Percentiles rank a stretch among this genome's conserved stretches.
Conservation (phyloP, 768 basidiomycete genomes). For the Suillus hirtellus region DNA sequence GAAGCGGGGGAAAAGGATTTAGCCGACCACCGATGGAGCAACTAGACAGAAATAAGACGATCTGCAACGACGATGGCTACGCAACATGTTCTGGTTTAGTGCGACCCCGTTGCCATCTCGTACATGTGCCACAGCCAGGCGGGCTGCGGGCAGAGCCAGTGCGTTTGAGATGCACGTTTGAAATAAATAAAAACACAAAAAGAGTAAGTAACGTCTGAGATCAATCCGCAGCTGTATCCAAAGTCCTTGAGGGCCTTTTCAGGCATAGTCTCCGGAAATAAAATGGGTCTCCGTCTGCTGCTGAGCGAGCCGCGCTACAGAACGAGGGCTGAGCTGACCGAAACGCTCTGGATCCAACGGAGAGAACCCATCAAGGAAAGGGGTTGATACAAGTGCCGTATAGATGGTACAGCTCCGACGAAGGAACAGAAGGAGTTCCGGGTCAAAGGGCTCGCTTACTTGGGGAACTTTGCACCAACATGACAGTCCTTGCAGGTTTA, state of each 20-base stretch:
- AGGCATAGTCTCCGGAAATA: not conserved
- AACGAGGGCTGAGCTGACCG: not conserved
- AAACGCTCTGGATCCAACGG: not conserved
- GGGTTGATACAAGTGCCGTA: not conserved
- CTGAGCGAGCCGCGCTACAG: not conserved
- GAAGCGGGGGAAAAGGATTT: not conserved
- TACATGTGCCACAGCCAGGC: not conserved
- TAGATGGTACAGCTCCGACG: not conserved
- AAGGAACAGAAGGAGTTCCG: constrained; percentile 10
- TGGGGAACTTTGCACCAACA: not conserved
- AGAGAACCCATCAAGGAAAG: not conserved
- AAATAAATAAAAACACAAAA: not conserved
- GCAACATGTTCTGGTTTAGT: not conserved
- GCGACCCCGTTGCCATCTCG: not conserved
- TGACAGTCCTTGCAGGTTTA: not conserved
- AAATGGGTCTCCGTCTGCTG: not conserved
- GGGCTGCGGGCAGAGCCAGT: not conserved
- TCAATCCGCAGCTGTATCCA: too few relatives aligned
- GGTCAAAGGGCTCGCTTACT: not conserved
- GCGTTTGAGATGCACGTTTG: not conserved
- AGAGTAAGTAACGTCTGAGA: not conserved
- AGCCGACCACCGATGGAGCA: not conserved
- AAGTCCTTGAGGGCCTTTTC: not conserved
- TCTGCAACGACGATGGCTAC: too few relatives aligned
- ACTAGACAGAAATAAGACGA: not conserved